phyloP scores from a whole-genome alignment of 805 yeast genomes.

The Schizosaccharomyces pombe region DNA sequence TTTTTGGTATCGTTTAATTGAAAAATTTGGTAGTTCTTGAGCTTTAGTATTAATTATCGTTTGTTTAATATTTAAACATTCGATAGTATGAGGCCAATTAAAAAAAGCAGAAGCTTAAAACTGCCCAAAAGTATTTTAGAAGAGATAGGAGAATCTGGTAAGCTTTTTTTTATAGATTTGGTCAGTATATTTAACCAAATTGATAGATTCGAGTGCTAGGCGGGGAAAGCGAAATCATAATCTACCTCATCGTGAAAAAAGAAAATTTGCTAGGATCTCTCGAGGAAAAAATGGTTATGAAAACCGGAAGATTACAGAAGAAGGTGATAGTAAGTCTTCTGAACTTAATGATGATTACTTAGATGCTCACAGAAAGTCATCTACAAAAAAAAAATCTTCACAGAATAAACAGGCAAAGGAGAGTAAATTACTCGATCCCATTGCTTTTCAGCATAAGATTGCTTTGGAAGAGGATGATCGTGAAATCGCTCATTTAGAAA shows the following conservation, averaged over 20 bases:
- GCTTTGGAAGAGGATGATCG: slow-evolving; percentile 4
- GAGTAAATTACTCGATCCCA: neutral
- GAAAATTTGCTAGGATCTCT: neutral
- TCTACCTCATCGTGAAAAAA: neutral
- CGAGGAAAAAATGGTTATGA: neutral
- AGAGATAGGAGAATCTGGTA: neutral
- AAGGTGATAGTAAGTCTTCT: too few species aligned
- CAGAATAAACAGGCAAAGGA: neutral
- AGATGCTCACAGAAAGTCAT: neutral
- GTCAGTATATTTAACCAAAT: too few species aligned
- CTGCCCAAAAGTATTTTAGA: neutral
- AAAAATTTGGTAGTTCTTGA: too few species aligned
- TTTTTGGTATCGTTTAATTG: too few species aligned
- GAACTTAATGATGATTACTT: too few species aligned
- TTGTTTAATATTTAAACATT: neutral
- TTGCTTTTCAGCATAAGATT: neutral
- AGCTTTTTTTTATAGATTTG: neutral
- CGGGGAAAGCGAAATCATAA: neutral
- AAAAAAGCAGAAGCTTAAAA: neutral
- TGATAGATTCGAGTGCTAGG: neutral
- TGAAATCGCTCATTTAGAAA: slow-evolving; percentile 1
- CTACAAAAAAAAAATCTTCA: neutral
- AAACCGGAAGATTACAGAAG: too few species aligned
- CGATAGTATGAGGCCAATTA: neutral
- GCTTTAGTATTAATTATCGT: too few species aligned